These are phyloP conservation scores for Fraxinus sp. DNA, from an alignment of 305 asterid species.

Conservation along the genomic window DNA sequence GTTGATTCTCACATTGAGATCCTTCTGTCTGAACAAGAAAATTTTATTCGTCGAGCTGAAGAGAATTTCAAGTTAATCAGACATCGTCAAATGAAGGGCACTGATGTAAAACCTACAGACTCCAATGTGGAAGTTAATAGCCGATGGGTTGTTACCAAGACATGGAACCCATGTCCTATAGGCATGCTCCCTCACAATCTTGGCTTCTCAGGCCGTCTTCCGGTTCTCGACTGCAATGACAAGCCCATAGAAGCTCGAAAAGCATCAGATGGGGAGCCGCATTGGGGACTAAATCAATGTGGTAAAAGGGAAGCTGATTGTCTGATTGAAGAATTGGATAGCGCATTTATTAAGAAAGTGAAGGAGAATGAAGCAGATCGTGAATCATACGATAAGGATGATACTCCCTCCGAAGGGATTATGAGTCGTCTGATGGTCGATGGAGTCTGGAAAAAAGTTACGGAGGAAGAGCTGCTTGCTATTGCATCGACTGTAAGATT, in stretches of 20 bases:
- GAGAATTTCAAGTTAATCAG: conserved; percentile 47
- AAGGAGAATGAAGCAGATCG: conserved; percentile 29
- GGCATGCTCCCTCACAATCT: conserved; percentile 70
- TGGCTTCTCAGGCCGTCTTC: conserved; percentile 61
- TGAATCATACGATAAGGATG: conserved; percentile 16
- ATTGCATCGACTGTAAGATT: conserved; percentile 61
- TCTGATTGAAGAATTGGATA: conserved; percentile 33
- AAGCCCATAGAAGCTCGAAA: conserved; percentile 25
- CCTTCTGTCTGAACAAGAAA: conserved; percentile 48
- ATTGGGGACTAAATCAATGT: conserved; percentile 22
- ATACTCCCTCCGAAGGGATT: conserved; percentile 26
- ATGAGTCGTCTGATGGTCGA: conserved; percentile 60
- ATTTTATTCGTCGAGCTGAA: conserved; percentile 47
- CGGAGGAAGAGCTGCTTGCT: conserved; percentile 44
- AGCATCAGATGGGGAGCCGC: conserved; percentile 22
- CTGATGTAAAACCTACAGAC: conserved; percentile 15
- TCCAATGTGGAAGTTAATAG: conserved; percentile 24
- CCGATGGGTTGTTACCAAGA: conserved; percentile 52
- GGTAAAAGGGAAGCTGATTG: conserved; percentile 57
- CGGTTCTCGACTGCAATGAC: conserved; percentile 44
- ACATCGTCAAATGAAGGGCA: conserved; percentile 26
- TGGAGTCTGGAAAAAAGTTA: conserved; percentile 66
- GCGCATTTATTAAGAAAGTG: conserved; percentile 29
- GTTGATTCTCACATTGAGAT: conserved; percentile 19
- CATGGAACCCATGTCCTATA: conserved; percentile 85